Conservation (phyloP, 805 yeast species). For the Brettanomyces custersianus region DNA sequence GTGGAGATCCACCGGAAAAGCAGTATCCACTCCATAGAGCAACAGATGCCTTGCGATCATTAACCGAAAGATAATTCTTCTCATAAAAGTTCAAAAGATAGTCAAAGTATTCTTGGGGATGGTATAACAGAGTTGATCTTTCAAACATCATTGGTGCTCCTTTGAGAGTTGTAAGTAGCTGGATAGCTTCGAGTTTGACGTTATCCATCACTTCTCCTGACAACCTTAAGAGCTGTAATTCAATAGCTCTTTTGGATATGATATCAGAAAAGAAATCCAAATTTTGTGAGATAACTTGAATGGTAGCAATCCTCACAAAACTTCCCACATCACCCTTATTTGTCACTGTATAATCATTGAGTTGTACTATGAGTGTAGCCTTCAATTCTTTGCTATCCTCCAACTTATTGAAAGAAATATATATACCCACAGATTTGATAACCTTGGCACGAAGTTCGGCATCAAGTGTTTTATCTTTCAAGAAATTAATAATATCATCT, state of each 20-base stretch:
- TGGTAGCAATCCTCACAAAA: conserved; percentile 46
- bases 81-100: conserved; percentile 17
- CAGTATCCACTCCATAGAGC: conserved; percentile 50
- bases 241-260: conserved; percentile 11
- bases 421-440: conserved; percentile 14
- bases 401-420: background rate
- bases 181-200: conserved; percentile 35
- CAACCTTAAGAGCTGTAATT: conserved; percentile 39
- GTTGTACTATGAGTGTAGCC: conserved; percentile 24
- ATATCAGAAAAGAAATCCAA: conserved; percentile 7
- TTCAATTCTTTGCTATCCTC: conserved; percentile 1
- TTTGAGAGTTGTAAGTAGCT: conserved; percentile 24
- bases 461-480: conserved; percentile 22
- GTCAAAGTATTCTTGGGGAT: conserved; percentile 20
- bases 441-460: conserved; percentile 18
- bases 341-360: conserved; percentile 73
- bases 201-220: conserved; percentile 57
- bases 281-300: conserved; percentile 30
- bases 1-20: conserved; percentile 46
- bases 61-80: conserved; percentile 5
- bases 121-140: conserved; percentile 3
- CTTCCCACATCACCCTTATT: conserved; percentile 92
- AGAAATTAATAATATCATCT: conserved; percentile 18
- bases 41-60: conserved; percentile 9
- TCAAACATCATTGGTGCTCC: conserved; percentile 6